These are phyloP conservation scores for Rhizopus microsporus DNA, from an alignment of 371 early-diverging fungal genomes.

Conservation along the genomic window DNA sequence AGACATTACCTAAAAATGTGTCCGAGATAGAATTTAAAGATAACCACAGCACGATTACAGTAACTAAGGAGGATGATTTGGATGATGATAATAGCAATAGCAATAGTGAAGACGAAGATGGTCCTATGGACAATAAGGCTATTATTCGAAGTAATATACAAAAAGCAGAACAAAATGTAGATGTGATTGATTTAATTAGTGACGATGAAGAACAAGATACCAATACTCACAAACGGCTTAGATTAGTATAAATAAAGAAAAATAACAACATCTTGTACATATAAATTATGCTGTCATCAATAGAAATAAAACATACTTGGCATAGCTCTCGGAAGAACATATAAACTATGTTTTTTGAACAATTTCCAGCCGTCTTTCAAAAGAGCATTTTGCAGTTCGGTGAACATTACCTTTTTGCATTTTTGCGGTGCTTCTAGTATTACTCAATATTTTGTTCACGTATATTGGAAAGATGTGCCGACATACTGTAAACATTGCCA, in stretches of 20 bases:
- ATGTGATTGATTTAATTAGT: slow-evolving; percentile 41
- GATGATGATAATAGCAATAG: slow-evolving; percentile 22
- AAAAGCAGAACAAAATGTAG: neutral
- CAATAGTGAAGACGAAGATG: slow-evolving; percentile 22
- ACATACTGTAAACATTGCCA: no score
- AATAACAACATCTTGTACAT: neutral
- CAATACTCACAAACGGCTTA: neutral
- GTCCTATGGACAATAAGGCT: neutral
- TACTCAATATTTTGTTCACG: no score
- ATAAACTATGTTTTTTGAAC: no score
- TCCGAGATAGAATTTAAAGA: slow-evolving; percentile 31
- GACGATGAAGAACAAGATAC: slow-evolving; percentile 27
- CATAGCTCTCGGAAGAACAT: no score
- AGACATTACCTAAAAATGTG: slow-evolving; percentile 24
- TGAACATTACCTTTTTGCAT: no score
- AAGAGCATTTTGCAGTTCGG: no score
- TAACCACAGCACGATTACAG: slow-evolving; percentile 19
- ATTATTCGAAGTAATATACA: neutral
- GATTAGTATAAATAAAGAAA: neutral
- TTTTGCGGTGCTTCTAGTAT: no score
- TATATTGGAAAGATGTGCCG: no score
- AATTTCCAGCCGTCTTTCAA: no score
- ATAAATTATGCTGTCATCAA: neutral
- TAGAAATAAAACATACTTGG: neutral
- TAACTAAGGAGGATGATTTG: slow-evolving; percentile 21